A percentile compares a stretch with the other conserved stretches of the same genome.
These are phyloP conservation scores for Daldinia concentrica DNA, from an alignment of 495 filamentous ascomycete species.

Conservation along the genomic window DNA sequence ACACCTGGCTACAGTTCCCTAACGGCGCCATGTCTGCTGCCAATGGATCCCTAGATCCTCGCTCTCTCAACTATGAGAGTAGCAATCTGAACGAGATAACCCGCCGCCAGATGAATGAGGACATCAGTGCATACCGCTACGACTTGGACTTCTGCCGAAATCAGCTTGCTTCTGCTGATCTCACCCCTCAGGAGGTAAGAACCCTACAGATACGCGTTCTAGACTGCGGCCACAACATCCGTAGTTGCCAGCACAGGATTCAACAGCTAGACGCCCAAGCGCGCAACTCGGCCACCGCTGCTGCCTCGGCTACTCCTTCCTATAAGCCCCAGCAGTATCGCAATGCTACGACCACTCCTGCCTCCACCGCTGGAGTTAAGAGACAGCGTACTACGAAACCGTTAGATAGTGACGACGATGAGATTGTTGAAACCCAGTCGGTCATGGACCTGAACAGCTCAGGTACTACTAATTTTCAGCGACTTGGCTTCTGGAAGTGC, in stretches of 20 bases:
- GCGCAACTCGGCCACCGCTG: background rate
- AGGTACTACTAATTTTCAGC: constrained; percentile 42
- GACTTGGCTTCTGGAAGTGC: constrained; percentile 58
- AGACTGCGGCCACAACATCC: constrained; percentile 55
- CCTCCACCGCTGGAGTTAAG: constrained; percentile 17
- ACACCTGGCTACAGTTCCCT: constrained; percentile 18
- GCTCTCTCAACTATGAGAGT: constrained; percentile 39
- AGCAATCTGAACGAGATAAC: constrained; percentile 52
- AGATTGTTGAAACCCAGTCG: background rate
- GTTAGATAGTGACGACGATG: constrained; percentile 32
- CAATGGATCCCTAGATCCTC: constrained; percentile 15
- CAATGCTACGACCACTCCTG: constrained; percentile 2
- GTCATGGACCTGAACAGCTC: background rate
- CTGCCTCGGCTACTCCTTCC: background rate
- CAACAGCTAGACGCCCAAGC: constrained; percentile 45
- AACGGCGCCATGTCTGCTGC: constrained; percentile 16
- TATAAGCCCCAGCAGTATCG: constrained; percentile 9
- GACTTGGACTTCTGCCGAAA: constrained; percentile 52
- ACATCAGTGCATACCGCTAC: constrained; percentile 53
- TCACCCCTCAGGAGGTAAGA: constrained; percentile 55
- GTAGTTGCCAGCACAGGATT: constrained; percentile 52
- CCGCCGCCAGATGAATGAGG: constrained; percentile 53
- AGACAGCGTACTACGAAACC: constrained; percentile 14
- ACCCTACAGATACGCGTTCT: constrained; percentile 53
- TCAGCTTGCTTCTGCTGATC: constrained; percentile 45